Evolutionary conservation across 805 yeast genomes (phyloP).

Genomic region (Pichia thaimueangensis): DNA sequence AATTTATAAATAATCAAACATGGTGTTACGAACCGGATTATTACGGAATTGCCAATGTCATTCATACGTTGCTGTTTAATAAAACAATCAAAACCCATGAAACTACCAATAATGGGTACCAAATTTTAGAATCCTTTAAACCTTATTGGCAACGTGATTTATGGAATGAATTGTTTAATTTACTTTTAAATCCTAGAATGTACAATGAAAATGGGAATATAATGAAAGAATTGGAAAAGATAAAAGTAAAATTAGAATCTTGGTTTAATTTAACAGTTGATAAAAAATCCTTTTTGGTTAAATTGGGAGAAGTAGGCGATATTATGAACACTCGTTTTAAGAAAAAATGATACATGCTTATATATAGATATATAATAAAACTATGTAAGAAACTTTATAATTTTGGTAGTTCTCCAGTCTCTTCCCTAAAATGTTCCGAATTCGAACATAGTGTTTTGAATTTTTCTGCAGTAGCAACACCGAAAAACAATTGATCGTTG

Average conservation of each 20-base stretch:
- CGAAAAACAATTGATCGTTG: background rate
- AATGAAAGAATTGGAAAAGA: constrained; percentile 2
- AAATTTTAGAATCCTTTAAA: constrained; percentile 45
- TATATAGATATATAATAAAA: background rate
- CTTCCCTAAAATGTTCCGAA: constrained; percentile 5
- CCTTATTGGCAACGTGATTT: constrained; percentile 70
- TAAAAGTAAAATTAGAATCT: constrained; percentile 13
- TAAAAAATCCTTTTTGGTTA: constrained; percentile 9
- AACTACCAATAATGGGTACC: constrained; percentile 22
- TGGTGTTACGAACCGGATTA: constrained; percentile 85
- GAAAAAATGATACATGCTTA: constrained; percentile 2
- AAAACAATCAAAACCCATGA: constrained; percentile 42
- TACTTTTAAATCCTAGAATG: constrained; percentile 52
- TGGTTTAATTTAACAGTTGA: constrained; percentile 16
- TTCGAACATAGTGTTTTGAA: constrained; percentile 5
- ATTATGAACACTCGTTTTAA: constrained; percentile 6
- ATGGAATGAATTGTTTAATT: constrained; percentile 64
- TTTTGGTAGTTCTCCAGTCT: constrained; percentile 5
- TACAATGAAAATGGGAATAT: background rate
- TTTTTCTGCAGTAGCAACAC: background rate
- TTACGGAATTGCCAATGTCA: constrained; percentile 69
- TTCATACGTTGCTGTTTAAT: constrained; percentile 72
- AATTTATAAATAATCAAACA: constrained; percentile 49
- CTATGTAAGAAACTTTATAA: background rate
- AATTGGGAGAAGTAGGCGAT: constrained; percentile 9